Evolutionary conservation across 768 basidiomycete species (phyloP), one percentile per base, ranked within the genome.

Genomic region (Lyophyllum decastes): DNA sequence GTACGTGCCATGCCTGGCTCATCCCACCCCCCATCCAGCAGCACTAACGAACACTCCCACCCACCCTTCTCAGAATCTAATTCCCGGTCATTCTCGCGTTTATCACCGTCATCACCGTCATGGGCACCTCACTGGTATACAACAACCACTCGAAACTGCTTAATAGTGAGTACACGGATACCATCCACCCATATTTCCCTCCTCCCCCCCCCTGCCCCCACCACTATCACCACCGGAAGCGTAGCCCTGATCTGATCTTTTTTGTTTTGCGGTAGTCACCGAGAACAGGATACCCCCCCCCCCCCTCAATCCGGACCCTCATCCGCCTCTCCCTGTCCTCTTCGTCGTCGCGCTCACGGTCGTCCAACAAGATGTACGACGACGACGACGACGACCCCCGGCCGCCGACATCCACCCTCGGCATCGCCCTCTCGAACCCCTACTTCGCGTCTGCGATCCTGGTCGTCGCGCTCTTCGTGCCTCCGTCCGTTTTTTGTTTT

Each of bases 401-500:
- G n/a, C 30, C 30, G 30, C 30, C 30, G 30, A 30, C 30, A 10
- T 30, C 10, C 5, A 14, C 46, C 9, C 25, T 78, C 2, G 75
- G 68, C 2, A 66, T 71, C 49, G 68, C 85, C 14, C 66, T 92
- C 7, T 80, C 83, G 12, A 96, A 95, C 62, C 93, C 93, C 0
- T 96, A 89, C 74, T 78, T 83, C 16, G 67, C 85, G 85, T 2
- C 89, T 92, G 0, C n/a, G n/a, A n/a, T n/a, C n/a, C 69, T 92
- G 9, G 62, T 78, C 27, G 86, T 88, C 60, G 81, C 84, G 44
- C 51, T 33, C 43, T 12, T 25, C 58, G 22, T 24, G 33, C 44
- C 22, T 11, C 10, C 41, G 47, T n/a, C 17, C 41, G 17, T 40
- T 51, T 33, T 11, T 21, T 16, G 8, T 26, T 26, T n/a, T n/a